Evolutionary conservation across 2,329 filamentous ascomycete species (phyloP), one percentile per base, ranked within the genome.

Genomic region (Calonectria pteridis): DNA sequence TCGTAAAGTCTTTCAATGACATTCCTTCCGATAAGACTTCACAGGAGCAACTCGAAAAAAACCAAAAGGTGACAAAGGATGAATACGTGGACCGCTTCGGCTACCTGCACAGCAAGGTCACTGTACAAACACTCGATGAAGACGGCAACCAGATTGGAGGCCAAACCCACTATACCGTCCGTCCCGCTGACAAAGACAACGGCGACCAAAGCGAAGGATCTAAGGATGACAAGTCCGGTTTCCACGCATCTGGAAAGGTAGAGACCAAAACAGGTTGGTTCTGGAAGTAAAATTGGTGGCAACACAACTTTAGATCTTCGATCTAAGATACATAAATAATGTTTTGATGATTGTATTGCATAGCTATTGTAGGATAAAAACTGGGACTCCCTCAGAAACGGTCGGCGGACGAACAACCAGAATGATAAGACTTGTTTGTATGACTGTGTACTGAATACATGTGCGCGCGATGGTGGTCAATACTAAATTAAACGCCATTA

Each of bases 61-160:
- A 78, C 46, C 83, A 84, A 67, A 82, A 84, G 31, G 80, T 85
- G 31, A 81, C 82, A 2, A 85, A 82, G 31, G 82, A 86, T 6
- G 85, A 88, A 73, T 84, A 85, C 65, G 83, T 86, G 6, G 87
- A 89, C 76, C 76, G 79, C 10, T 84, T 83, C 65, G 88, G 87
- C 37, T 86, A 87, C 74, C 76, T 84, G 16, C 86, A 88, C 71
- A 83, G 82, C 66, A 87, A 85, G 76, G 83, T 83, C 11, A 85
- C 84, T 9, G 82, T 85, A 31, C 85, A 83, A 73, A 85, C 80
- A 10, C 77, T 86, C 11, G 85, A 88, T 49, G 81, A 82, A 26
- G 78, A 87, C 10, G 88, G 87, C 55, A 82, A 83, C 16, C 84
- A 87, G 70, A 80, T 88, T 20, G 82, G 84, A 40, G 83, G 80